Percentiles rank a stretch among this genome's conserved stretches.
phyloP scores from a whole-genome alignment of 1,284 basidiomycete species.

The Bjerkandera adusta region DNA sequence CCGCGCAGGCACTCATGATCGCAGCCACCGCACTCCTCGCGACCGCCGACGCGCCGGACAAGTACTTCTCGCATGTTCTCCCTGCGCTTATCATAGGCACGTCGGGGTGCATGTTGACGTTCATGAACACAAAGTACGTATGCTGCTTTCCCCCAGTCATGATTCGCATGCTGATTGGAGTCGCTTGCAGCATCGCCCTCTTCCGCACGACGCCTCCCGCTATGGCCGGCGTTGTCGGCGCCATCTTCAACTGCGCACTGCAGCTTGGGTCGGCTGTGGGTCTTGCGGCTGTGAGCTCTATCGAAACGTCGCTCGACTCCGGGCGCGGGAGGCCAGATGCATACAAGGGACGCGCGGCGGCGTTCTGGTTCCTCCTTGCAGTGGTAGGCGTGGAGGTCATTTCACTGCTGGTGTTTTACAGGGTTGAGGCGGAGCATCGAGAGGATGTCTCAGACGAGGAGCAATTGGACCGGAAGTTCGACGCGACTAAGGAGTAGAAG shows the following conservation, averaged over 20 bases:
- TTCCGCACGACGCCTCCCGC: slow-evolving; percentile 44
- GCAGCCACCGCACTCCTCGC: neutral
- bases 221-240: slow-evolving; percentile 52
- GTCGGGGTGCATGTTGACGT: neutral
- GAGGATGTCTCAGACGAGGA: too few species aligned
- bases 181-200: slow-evolving; percentile 42
- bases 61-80: neutral
- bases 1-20: neutral
- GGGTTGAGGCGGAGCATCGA: slow-evolving; percentile 19
- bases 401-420: slow-evolving; percentile 39
- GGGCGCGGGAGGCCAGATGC: slow-evolving; percentile 12
- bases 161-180: neutral
- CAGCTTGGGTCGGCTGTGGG: slow-evolving; percentile 53
- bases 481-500: too few species aligned
- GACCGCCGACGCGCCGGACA: neutral
- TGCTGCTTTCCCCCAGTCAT: neutral
- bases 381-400: slow-evolving; percentile 34
- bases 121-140: neutral
- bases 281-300: slow-evolving; percentile 43
- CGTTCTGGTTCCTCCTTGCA: slow-evolving; percentile 49
- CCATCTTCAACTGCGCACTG: slow-evolving; percentile 53
- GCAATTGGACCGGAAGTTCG: too few species aligned
- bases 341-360: slow-evolving; percentile 42
- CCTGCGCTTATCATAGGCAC: neutral
- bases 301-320: slow-evolving; percentile 42